Conservation (phyloP, 2,329 filamentous ascomycete genomes). For the Stagonosporopsis cucurbitacearum region DNA sequence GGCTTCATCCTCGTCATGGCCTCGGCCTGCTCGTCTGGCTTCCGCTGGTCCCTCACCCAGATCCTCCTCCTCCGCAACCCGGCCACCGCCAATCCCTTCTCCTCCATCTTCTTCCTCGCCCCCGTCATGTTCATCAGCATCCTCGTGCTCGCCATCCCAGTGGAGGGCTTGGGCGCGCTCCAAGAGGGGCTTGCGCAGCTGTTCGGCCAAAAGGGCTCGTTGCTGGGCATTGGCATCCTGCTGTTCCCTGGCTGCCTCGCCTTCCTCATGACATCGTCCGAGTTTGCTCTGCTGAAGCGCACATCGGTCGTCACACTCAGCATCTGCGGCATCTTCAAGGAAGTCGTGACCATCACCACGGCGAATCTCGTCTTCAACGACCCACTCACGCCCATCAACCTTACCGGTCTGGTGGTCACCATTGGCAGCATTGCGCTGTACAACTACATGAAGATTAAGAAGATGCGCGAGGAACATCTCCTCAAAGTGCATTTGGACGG, state of each 20-base stretch:
- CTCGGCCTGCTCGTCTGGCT: conserved; percentile 92
- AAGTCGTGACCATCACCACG: conserved; percentile 92
- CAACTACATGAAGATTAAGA: conserved; percentile 91
- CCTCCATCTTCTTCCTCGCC: conserved; percentile 95
- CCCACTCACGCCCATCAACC: conserved; percentile 82
- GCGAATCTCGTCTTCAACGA: conserved; percentile 90
- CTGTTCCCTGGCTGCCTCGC: conserved; percentile 90
- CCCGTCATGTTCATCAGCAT: conserved; percentile 93
- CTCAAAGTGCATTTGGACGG: conserved; percentile 53
- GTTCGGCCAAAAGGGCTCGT: conserved; percentile 68
- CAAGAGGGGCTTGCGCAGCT: conserved; percentile 70
- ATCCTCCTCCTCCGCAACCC: conserved; percentile 93
- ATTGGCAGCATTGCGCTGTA: conserved; percentile 86
- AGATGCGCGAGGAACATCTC: conserved; percentile 80
- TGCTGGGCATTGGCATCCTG: conserved; percentile 73
- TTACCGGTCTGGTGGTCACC: conserved; percentile 85
- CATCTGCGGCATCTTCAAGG: conserved; percentile 98
- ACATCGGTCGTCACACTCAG: conserved; percentile 95
- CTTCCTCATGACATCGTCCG: conserved; percentile 94
- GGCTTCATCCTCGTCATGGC: conserved; percentile 93
- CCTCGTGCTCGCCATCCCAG: conserved; percentile 78
- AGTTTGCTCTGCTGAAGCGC: conserved; percentile 93
- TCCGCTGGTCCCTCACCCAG: conserved; percentile 98
- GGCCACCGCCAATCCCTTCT: conserved; percentile 94
- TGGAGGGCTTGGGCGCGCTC: conserved; percentile 79